Base-by-base conservation (phyloP, 495 filamentous ascomycete genomes). In the Penicillium samsonianum region DNA sequence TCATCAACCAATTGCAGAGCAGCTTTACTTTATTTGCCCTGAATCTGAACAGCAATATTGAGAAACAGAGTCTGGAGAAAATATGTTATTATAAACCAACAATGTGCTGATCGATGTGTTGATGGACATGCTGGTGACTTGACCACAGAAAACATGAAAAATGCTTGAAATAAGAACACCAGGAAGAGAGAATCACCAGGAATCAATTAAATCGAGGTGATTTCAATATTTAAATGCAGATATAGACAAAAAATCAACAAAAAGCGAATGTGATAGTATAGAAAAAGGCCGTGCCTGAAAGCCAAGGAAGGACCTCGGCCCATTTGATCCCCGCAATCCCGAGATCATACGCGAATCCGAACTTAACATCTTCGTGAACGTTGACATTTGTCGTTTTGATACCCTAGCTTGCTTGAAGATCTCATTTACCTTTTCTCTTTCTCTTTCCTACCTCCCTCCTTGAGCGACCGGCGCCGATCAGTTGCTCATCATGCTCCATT, bases 401-500 rank as follows among this genome's bases (percentile, higher is more conserved):
- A 52, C 53, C 38, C 52, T 64, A 64, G 14, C 33, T 47, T 19
- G 45, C 30, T 26, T 35, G 31, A 28, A 25, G 33, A 45, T 57
- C 40, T 46, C 26, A 3, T 25, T 42, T 11, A 19, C 43, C 35
- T 14, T 45, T 53, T 48, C 41, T 30, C 11, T 14, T 35, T 9
- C 16, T 20, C 17, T 20, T 26, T 19, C 9, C 28, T 20, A 25
- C 48, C 26, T 26, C 23, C 38, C 16, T 31, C 37, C 46, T 37
- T n/a, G 25, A 17, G 45, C 45, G 52, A 58, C 50, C 48, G 57
- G 59, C 30, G 48, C 43, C 47, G 61, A 52, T 58, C 58, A 22
- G 37, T 47, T 45, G 25, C 38, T 43, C 64, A 64, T 53, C 55
- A 96, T 98, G 93, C 86, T 97, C 60, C 90, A 96, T 73, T 96